Percentiles rank a stretch among this genome's conserved stretches.
These are phyloP conservation scores for Colletotrichum scovillei DNA, from an alignment of 2,329 filamentous ascomycete species.

Conservation along the genomic window DNA sequence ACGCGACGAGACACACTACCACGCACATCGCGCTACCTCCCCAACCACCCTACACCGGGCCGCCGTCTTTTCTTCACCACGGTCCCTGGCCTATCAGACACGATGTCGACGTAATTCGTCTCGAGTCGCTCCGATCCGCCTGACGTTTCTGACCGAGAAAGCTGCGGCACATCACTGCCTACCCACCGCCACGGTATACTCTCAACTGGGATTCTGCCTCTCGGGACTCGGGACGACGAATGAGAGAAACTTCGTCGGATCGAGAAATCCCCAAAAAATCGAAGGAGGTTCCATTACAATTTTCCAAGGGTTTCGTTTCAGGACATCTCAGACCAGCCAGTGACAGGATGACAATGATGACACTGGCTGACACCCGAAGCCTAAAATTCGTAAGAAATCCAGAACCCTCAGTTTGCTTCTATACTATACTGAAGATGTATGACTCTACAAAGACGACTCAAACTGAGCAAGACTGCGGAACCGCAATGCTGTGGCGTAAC, in stretches of 20 bases:
- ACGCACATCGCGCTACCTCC: no score
- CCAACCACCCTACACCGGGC: not conserved
- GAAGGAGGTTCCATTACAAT: not conserved
- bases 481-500: not conserved
- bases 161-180: not conserved
- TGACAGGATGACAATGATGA: slow-evolving; percentile 7
- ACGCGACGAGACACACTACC: not conserved
- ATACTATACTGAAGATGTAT: slow-evolving; percentile 4
- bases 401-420: not conserved
- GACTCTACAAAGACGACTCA: slow-evolving; percentile 5
- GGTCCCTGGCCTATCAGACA: not conserved
- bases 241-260: not conserved
- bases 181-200: not conserved
- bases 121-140: slow-evolving; percentile 6
- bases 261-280: not conserved
- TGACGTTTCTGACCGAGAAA: slow-evolving; percentile 18
- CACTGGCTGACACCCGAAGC: not conserved
- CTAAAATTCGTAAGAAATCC: not conserved
- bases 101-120: slow-evolving; percentile 19
- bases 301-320: not conserved
- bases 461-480: slow-evolving; percentile 10
- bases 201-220: not conserved
- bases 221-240: not conserved
- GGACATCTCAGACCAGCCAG: not conserved
- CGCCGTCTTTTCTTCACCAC: not conserved